phyloP scores from a whole-genome alignment of 1,284 basidiomycete species.

The Lignosus rhinocerotis region DNA sequence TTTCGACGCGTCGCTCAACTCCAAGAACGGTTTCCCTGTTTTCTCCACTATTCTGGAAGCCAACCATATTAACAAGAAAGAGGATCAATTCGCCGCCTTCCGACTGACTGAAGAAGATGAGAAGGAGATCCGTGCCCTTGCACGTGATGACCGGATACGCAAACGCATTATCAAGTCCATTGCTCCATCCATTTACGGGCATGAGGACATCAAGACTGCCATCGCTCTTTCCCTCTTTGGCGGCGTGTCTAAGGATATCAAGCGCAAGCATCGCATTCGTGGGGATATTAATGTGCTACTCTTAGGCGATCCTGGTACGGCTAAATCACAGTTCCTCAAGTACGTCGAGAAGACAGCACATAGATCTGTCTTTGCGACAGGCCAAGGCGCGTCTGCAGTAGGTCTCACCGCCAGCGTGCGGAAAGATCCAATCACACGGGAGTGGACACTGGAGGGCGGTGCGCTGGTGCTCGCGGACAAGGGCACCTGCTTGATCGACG shows the following conservation, averaged over 20 bases:
- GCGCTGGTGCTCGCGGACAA: constrained; percentile 98
- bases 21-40: constrained; percentile 99
- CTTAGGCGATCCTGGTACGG: constrained; percentile 96
- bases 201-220: constrained; percentile 98
- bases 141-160: constrained; percentile 90
- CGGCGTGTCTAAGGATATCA: constrained; percentile 93
- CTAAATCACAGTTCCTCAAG: constrained; percentile 99
- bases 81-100: constrained; percentile 94
- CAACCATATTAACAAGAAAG: constrained; percentile 97
- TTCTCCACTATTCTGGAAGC: constrained; percentile 98
- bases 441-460: constrained; percentile 99
- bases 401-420: constrained; percentile 98
- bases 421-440: constrained; percentile 94
- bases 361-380: constrained; percentile 97
- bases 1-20: constrained; percentile 96
- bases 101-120: constrained; percentile 97
- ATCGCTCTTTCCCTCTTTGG: constrained; percentile 94
- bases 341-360: constrained; percentile 99
- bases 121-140: constrained; percentile 83
- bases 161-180: constrained; percentile 99
- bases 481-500: constrained; percentile 98
- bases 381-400: constrained; percentile 96
- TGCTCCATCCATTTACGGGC: constrained; percentile 97
- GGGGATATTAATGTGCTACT: constrained; percentile 97
- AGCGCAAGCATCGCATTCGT: constrained; percentile 93